These are phyloP conservation scores for Lanmaoa pseudosensibilis DNA, from an alignment of 768 basidiomycete species.

Conservation along the genomic window DNA sequence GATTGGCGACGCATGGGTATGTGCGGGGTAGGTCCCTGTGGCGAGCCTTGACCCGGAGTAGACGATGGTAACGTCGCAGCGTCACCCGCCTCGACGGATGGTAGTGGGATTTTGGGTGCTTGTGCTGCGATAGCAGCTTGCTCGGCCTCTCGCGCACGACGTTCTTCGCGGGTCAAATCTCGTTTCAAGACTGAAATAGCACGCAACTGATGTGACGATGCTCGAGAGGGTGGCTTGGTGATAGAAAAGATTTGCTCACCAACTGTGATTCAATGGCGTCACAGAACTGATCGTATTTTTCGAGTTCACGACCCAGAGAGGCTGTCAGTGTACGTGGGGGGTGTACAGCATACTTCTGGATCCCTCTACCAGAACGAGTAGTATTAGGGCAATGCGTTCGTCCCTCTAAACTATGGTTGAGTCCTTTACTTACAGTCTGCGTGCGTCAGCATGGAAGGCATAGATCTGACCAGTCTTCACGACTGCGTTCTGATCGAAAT, in stretches of 20 bases:
- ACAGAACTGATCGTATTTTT: constrained; percentile 78
- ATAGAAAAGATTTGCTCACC: constrained; percentile 40
- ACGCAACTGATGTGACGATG: constrained; percentile 49
- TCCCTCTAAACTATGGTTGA: neutral
- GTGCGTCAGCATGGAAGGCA: constrained; percentile 63
- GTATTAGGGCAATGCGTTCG: neutral
- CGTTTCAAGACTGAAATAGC: constrained; percentile 73
- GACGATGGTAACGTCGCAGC: constrained; percentile 26
- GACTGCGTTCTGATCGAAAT: constrained; percentile 50
- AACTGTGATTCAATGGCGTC: constrained; percentile 74
- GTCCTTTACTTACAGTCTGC: constrained; percentile 52
- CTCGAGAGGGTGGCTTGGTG: neutral
- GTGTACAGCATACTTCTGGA: constrained; percentile 54
- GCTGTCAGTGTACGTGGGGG: constrained; percentile 67
- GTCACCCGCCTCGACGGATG: constrained; percentile 24
- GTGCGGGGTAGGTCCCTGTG: constrained; percentile 30
- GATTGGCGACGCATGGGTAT: constrained; percentile 60
- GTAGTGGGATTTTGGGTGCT: constrained; percentile 23
- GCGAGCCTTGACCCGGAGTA: constrained; percentile 37
- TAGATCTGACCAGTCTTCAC: constrained; percentile 73
- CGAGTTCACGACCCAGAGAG: constrained; percentile 69
- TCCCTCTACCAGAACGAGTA: constrained; percentile 41
- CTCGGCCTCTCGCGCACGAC: constrained; percentile 47
- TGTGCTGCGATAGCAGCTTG: constrained; percentile 40
- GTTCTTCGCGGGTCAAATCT: constrained; percentile 63